Conservation (phyloP, 2,329 filamentous ascomycete genomes). For the Zymoseptoria crescenta region DNA sequence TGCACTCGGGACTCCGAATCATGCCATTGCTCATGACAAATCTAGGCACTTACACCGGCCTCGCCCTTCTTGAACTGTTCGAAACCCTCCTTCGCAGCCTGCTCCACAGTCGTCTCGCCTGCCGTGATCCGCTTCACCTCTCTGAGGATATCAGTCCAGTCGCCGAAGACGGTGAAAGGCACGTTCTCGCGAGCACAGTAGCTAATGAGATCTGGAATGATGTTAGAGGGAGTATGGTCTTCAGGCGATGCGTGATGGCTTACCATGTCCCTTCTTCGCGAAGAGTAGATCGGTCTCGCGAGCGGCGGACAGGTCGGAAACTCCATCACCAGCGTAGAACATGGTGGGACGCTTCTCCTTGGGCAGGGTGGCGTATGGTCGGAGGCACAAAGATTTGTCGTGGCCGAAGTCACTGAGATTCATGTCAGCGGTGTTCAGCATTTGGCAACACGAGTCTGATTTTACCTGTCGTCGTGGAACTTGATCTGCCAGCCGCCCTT, state of each 20-base stretch:
- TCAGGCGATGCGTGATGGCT: conserved; percentile 17
- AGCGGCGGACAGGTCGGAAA: conserved; percentile 83
- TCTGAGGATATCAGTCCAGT: conserved; percentile 71
- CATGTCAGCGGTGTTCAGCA: background rate
- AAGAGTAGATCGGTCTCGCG: conserved; percentile 89
- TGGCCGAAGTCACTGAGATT: conserved; percentile 70
- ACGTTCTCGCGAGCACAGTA: conserved; percentile 80
- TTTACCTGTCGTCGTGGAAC: conserved; percentile 76
- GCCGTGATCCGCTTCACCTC: conserved; percentile 70
- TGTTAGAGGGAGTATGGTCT: background rate
- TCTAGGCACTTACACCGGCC: conserved; percentile 27
- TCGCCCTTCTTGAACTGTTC: conserved; percentile 40
- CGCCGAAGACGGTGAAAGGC: conserved; percentile 79
- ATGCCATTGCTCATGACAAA: background rate
- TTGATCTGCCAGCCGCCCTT: conserved; percentile 79
- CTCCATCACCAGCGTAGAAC: conserved; percentile 92
- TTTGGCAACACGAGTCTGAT: background rate
- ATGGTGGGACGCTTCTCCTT: conserved; percentile 64
- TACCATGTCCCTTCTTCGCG: conserved; percentile 82
- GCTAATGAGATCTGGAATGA: conserved; percentile 62
- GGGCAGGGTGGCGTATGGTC: conserved; percentile 72
- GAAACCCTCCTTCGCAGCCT: conserved; percentile 53
- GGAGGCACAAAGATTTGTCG: conserved; percentile 88
- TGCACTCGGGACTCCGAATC: background rate
- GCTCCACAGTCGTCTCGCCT: conserved; percentile 61